A percentile compares a stretch with the other conserved stretches of the same genome.
These are phyloP conservation scores for Aspergillus baeticus DNA, from an alignment of 495 filamentous ascomycete species.

Conservation along the genomic window DNA sequence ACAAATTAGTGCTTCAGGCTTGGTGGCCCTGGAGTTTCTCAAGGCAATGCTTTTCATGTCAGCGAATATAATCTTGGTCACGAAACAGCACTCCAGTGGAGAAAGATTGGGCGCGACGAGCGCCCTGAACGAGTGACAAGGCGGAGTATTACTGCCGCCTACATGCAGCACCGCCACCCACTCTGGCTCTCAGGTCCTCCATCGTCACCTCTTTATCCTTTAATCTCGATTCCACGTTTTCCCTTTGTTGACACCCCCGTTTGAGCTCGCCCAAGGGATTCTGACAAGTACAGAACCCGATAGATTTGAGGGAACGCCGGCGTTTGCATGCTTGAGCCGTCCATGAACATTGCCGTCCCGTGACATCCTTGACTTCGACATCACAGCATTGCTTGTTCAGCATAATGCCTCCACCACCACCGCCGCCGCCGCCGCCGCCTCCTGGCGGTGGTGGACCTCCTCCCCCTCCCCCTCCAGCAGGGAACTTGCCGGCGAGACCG, in stretches of 20 bases:
- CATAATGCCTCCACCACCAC: slow-evolving; percentile 66
- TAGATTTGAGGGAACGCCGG: slow-evolving; percentile 6
- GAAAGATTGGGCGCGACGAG: slow-evolving; percentile 5
- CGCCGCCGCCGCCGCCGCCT: slow-evolving; percentile 66
- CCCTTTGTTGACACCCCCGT: neutral
- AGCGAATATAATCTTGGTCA: neutral
- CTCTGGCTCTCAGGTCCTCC: slow-evolving; percentile 1
- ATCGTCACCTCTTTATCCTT: slow-evolving; percentile 13
- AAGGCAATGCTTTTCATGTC: slow-evolving; percentile 38
- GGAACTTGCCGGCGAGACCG: slow-evolving; percentile 46
- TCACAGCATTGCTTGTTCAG: slow-evolving; percentile 10
- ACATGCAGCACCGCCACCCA: slow-evolving; percentile 16
- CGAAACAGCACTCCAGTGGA: slow-evolving; percentile 17
- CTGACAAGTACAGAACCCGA: neutral
- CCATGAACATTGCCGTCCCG: slow-evolving; percentile 6
- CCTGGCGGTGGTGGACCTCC: slow-evolving; percentile 64
- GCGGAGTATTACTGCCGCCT: slow-evolving; percentile 20
- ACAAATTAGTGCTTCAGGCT: slow-evolving; percentile 29
- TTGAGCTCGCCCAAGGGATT: neutral
- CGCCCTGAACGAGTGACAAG: slow-evolving; percentile 12
- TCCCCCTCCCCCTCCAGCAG: slow-evolving; percentile 64
- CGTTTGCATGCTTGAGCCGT: slow-evolving; percentile 13
- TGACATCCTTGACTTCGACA: slow-evolving; percentile 6
- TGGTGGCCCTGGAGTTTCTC: slow-evolving; percentile 25
- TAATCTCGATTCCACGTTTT: slow-evolving; percentile 6